phyloP scores from a whole-genome alignment of 352 stramenopile genomes.

The Phytophthora sansomeana region DNA sequence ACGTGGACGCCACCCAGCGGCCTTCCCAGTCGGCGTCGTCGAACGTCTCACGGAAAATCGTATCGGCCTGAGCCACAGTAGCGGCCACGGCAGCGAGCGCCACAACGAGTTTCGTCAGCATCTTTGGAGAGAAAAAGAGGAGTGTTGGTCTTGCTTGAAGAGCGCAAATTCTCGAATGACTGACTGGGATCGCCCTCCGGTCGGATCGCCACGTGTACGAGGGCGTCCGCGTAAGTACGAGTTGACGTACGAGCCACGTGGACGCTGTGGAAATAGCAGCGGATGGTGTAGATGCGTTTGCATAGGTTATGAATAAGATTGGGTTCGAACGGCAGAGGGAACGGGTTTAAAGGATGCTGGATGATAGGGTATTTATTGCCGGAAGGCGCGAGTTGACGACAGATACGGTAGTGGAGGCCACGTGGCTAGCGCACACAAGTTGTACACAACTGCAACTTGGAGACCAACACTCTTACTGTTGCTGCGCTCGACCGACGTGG shows the following conservation, averaged over 20 bases:
- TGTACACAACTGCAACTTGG: slow-evolving; percentile 32
- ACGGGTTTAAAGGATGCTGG: background rate
- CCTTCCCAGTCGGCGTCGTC: slow-evolving; percentile 84
- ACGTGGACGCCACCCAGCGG: slow-evolving; percentile 92
- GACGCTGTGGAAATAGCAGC: slow-evolving; percentile 7
- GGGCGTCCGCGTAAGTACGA: slow-evolving; percentile 20
- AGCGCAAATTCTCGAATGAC: slow-evolving; percentile 45
- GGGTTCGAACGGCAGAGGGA: too few relatives aligned
- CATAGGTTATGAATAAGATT: background rate
- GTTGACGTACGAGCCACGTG: slow-evolving; percentile 21
- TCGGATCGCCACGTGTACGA: slow-evolving; percentile 43
- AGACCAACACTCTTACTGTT: slow-evolving; percentile 7
- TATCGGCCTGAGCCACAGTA: slow-evolving; percentile 67
- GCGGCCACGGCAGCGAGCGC: slow-evolving; percentile 58
- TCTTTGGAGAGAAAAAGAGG: slow-evolving; percentile 24
- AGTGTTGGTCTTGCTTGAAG: slow-evolving; percentile 34
- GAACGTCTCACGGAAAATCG: slow-evolving; percentile 96
- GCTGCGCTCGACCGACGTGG: too few relatives aligned
- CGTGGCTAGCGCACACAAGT: slow-evolving; percentile 23
- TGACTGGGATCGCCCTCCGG: background rate
- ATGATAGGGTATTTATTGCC: background rate
- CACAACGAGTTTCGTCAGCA: slow-evolving; percentile 76
- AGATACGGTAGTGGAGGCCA: slow-evolving; percentile 16
- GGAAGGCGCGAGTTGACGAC: slow-evolving; percentile 14
- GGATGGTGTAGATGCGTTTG: background rate